Evolutionary conservation across 2,329 filamentous ascomycete species (phyloP).

Genomic region (Penicillium sp.): DNA sequence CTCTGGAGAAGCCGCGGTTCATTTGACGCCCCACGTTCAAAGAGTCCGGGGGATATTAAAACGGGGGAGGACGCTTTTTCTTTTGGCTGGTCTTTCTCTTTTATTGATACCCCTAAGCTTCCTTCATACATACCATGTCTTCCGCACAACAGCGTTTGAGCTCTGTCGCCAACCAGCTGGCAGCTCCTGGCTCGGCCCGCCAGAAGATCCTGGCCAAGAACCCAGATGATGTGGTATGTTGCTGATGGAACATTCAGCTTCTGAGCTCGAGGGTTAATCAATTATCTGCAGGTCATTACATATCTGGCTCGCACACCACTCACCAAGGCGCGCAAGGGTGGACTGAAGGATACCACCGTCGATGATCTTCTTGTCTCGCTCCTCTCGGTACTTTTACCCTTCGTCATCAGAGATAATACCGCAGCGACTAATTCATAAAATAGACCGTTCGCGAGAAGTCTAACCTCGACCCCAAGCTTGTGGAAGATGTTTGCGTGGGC

Average conservation of each 20-base stretch:
- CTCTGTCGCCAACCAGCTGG: conserved; percentile 44
- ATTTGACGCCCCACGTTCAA: conserved; percentile 23
- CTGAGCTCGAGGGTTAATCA: conserved; percentile 1
- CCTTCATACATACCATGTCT: conserved; percentile 32
- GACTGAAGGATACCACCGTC: conserved; percentile 40
- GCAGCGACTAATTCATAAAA: not conserved
- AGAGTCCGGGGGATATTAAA: conserved; percentile 11
- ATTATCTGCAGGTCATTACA: conserved; percentile 38
- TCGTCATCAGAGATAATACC: not conserved
- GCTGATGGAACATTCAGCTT: not conserved
- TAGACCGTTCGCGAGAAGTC: conserved; percentile 75
- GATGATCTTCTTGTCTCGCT: conserved; percentile 41
- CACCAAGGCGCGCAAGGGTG: conserved; percentile 43
- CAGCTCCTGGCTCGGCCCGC: conserved; percentile 30
- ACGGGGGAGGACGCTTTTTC: not conserved
- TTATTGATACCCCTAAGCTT: not conserved
- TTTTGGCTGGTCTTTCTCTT: not conserved
- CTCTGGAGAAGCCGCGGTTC: conserved; percentile 21
- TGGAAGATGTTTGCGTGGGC: conserved; percentile 87
- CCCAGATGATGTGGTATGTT: conserved; percentile 42
- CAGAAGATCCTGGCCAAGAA: conserved; percentile 37
- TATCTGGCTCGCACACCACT: conserved; percentile 41
- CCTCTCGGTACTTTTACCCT: conserved; percentile 32
- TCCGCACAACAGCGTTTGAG: conserved; percentile 40
- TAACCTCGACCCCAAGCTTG: conserved; percentile 77